phyloP scores from a whole-genome alignment of 2,329 filamentous ascomycete genomes.

The Aspergillus arachidicola region DNA sequence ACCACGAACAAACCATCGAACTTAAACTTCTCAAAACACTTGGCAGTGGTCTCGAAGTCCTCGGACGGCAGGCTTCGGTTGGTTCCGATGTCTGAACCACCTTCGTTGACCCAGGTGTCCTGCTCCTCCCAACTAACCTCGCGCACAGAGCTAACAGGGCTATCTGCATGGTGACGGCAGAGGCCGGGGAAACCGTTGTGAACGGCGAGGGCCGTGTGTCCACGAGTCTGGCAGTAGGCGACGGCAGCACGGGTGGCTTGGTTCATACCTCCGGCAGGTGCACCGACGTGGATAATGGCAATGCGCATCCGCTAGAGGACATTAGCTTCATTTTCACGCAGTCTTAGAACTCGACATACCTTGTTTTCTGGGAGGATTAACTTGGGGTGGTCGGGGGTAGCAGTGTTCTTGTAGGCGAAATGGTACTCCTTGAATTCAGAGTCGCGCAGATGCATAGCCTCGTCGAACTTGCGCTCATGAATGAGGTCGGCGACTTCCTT shows the following conservation, averaged over 20 bases:
- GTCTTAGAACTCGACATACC: background rate
- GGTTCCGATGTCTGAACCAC: slow-evolving; percentile 94
- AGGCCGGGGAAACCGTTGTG: slow-evolving; percentile 97
- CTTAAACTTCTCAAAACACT: slow-evolving; percentile 79
- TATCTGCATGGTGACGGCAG: slow-evolving; percentile 82
- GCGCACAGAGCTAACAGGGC: slow-evolving; percentile 78
- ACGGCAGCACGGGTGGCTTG: slow-evolving; percentile 90
- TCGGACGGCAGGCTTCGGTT: slow-evolving; percentile 90
- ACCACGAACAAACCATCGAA: slow-evolving; percentile 90
- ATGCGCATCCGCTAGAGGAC: slow-evolving; percentile 74
- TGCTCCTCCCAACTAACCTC: slow-evolving; percentile 92
- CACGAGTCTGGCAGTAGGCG: slow-evolving; percentile 84
- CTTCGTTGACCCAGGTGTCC: slow-evolving; percentile 91
- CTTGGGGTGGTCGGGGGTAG: slow-evolving; percentile 4
- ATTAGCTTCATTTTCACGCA: background rate
- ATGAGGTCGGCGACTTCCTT: slow-evolving; percentile 85
- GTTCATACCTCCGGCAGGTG: slow-evolving; percentile 96
- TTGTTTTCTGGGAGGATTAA: slow-evolving; percentile 2
- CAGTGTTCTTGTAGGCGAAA: slow-evolving; percentile 5
- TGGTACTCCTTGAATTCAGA: slow-evolving; percentile 41
- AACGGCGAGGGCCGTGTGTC: slow-evolving; percentile 89
- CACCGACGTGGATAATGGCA: slow-evolving; percentile 94
- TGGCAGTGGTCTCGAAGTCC: slow-evolving; percentile 79
- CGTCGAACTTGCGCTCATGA: slow-evolving; percentile 78
- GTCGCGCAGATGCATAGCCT: slow-evolving; percentile 84